Base-by-base conservation (phyloP, 2,329 filamentous ascomycete genomes). In the Epichloe aotearoae region DNA sequence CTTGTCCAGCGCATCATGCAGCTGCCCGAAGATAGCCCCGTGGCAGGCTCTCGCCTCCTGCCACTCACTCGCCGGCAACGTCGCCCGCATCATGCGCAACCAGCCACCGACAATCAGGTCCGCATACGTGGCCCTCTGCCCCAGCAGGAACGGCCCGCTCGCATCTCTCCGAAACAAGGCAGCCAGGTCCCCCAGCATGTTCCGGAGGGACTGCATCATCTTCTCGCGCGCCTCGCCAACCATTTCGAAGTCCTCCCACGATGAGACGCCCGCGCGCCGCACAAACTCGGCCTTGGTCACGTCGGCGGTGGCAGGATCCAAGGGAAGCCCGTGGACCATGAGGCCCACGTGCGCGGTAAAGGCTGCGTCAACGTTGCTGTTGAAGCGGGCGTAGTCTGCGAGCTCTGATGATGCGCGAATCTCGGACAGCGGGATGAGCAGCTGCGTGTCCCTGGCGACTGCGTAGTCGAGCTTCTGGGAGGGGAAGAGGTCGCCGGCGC, bases 81-180 rank as follows among this genome's bases (percentile, higher is more conserved):
- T 67, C 14, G 40, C 59, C 4, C 56, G 53, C 49, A 71, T 56
- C 70, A 77, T 74, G 5, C 67, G 65, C 59, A 81, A 50, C 77
- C 78, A 82, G 1, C 64, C 75, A 1, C 76, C 77, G 1, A 82
- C 70, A 36, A 80, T 76, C 1, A 79, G 57, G 57, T 82, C 79
- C 1, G 75, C 76, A 64, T 80, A 79, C 43, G 58, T 72, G 1
- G 69, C 66, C 58, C 55, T 58, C 1, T 54, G 46, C 0, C 75
- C 76, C 2, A 76, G 63, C 1, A 80, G 23, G 46, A 74, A 80
- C 0, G 74, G 73, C 6, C 76, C 75, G 12, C 53, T 62, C 0
- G 55, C 44, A 46, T 75, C 66, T 42, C 20, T 52, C 3, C 15
- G 30, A 33, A 71, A 79, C 2, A 74, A 51, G 53, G 59, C 63